phyloP scores from a whole-genome alignment of 108 stramenopile genomes.

The Mayamaea pseudoterrestris region DNA sequence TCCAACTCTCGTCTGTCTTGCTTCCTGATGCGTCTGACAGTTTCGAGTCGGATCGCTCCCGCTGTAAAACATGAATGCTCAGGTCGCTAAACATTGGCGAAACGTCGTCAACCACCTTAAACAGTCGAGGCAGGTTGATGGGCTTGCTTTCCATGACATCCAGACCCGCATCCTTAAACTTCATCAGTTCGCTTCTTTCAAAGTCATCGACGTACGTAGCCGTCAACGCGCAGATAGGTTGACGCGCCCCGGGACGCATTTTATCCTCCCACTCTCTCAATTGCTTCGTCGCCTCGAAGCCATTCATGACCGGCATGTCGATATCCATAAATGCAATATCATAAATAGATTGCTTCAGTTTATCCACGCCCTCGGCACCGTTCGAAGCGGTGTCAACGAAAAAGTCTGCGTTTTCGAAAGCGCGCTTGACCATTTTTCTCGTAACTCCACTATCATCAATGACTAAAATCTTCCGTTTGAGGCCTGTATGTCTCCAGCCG shows the following conservation, averaged over 20 bases:
- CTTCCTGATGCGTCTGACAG: neutral
- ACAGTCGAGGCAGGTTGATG: conserved; percentile 74
- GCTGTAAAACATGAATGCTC: conserved; percentile 57
- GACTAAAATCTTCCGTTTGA: conserved; percentile 73
- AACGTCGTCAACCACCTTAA: conserved; percentile 88
- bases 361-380: conserved; percentile 76
- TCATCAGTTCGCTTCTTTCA: conserved; percentile 76
- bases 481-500: conserved; percentile 80
- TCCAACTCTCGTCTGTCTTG: too few relatives aligned
- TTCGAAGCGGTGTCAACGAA: conserved; percentile 84
- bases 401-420: conserved; percentile 81
- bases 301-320: conserved; percentile 93
- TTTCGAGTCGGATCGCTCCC: conserved; percentile 3
- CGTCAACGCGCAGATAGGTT: conserved; percentile 86
- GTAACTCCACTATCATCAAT: conserved; percentile 80
- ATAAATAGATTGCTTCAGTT: conserved; percentile 79
- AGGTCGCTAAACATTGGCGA: conserved; percentile 88
- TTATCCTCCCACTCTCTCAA: conserved; percentile 79
- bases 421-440: conserved; percentile 68
- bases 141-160: conserved; percentile 90
- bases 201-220: conserved; percentile 79
- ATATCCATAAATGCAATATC: conserved; percentile 95
- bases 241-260: conserved; percentile 69
- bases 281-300: conserved; percentile 78
- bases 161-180: conserved; percentile 81